Base-by-base conservation (phyloP, 2,329 filamentous ascomycete genomes). In the Phaeosphaeria sp. region DNA sequence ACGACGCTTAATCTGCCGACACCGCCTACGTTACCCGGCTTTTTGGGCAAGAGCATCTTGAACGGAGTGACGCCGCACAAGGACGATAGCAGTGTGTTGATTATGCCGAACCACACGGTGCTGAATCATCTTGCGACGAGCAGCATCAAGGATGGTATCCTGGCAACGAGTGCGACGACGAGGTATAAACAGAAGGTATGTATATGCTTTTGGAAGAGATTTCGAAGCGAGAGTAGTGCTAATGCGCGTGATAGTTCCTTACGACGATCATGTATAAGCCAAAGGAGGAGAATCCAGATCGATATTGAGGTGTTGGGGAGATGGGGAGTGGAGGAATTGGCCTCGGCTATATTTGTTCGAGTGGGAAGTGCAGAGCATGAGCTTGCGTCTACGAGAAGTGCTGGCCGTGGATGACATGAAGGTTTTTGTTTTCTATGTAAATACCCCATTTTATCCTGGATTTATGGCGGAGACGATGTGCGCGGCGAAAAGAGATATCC, bases 241-340 rank as follows among this genome's bases (percentile, higher is more conserved):
- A 36, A 5, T 20, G 18, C 2, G 18, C 53, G 69, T 51, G 36
- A 24, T 69, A 97, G 94, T 98, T 98, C 79, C 91, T 98, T 36
- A 98, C 94, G 3, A 97, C 93, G 2, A 96, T 98, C 74, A 90
- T 98, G 82, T 98, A 98, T 81, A 98, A 97, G 82, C 93, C 92
- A 18, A 92, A 93, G 20, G 83, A 76, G 60, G 80, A 81, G 25
- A 39, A 55, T 33, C 46, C 36, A 6, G 44, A 55, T 36, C 52
- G 46, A 11, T 50, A 50, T 21, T 55, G 27, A 54, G 7, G 30
- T 21, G 15, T 22, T 18, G 5, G 40, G 30, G 11, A 13, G 11
- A 13, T 36, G 30, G 30, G 11, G 6, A 36, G 30, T 7, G 3
- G 30, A 36, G 11, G 30, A 36, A 13, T 30, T 43, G 40, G n/a